phyloP scores from a whole-genome alignment of 2,329 filamentous ascomycete genomes.

The Ophioceras dolichostomum region DNA sequence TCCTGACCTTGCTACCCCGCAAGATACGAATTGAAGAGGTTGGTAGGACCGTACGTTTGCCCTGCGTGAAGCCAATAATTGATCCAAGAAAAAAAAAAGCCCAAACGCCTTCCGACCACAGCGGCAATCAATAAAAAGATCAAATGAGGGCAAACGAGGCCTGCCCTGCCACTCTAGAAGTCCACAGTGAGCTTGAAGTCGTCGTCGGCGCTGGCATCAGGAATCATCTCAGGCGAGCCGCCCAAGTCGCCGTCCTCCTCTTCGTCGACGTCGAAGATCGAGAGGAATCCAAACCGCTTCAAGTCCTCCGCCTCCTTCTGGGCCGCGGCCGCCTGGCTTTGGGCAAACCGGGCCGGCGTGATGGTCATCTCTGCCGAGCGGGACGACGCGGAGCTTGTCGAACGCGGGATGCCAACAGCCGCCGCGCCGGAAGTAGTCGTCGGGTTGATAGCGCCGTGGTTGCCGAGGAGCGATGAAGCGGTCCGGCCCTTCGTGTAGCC shows the following conservation, averaged over 20 bases:
- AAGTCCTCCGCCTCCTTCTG: constrained; percentile 19
- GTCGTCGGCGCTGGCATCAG: constrained; percentile 36
- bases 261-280: constrained; percentile 41
- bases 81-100: background rate
- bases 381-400: constrained; percentile 23
- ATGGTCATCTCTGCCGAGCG: constrained; percentile 27
- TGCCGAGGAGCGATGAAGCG: constrained; percentile 32
- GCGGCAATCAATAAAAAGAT: constrained; percentile 2
- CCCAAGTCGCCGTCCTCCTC: constrained; percentile 30
- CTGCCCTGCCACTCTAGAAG: constrained; percentile 11
- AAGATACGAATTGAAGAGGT: no score
- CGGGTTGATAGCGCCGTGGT: no score
- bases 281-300: constrained; percentile 36
- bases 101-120: background rate
- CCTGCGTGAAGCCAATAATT: no score
- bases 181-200: constrained; percentile 43
- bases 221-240: constrained; percentile 17
- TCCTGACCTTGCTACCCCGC: no score
- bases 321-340: constrained; percentile 13
- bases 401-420: constrained; percentile 9
- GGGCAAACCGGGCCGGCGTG: constrained; percentile 31
- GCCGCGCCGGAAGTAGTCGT: constrained; percentile 6
- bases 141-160: background rate
- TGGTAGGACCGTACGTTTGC: no score
- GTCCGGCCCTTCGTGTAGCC: constrained; percentile 72